Evolutionary conservation across 2,329 filamentous ascomycete genomes (phyloP).

Genomic region (Cladobotryum mycophilum): DNA sequence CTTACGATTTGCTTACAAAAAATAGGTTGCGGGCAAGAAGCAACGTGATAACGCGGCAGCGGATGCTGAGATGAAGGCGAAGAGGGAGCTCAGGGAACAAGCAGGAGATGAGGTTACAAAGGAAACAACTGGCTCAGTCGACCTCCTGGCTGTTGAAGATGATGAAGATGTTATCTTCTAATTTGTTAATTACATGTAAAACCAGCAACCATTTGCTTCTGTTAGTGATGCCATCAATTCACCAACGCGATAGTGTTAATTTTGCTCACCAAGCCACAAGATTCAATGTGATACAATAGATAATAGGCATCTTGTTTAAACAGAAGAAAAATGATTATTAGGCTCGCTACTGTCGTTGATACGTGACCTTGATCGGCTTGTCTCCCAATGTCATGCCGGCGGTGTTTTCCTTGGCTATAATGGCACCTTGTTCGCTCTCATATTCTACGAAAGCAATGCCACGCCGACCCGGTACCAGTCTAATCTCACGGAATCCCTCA

Average conservation of each 20-base stretch:
- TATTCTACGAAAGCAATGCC: conserved; percentile 97
- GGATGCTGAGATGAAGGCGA: conserved; percentile 70
- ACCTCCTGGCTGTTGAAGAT: conserved; percentile 69
- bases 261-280: no score
- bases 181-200: conserved; percentile 7
- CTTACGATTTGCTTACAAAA: neutral
- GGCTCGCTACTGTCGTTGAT: conserved; percentile 69
- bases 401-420: conserved; percentile 88
- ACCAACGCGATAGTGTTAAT: no score
- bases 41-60: conserved; percentile 66
- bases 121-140: conserved; percentile 38
- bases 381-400: conserved; percentile 73
- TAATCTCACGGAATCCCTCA: conserved; percentile 89
- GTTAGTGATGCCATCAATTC: no score
- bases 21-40: conserved; percentile 70
- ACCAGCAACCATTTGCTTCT: no score
- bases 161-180: conserved; percentile 85
- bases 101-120: conserved; percentile 31
- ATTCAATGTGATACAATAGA: no score
- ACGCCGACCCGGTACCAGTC: conserved; percentile 76
- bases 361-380: conserved; percentile 88
- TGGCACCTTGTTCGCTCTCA: conserved; percentile 81
- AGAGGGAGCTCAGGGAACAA: conserved; percentile 48
- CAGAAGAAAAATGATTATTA: no score
- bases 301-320: no score